A percentile compares a stretch with the other conserved stretches of the same genome.
Evolutionary conservation across 345 rosid genomes (phyloP).

Genomic region (Kandelia obovata): DNA sequence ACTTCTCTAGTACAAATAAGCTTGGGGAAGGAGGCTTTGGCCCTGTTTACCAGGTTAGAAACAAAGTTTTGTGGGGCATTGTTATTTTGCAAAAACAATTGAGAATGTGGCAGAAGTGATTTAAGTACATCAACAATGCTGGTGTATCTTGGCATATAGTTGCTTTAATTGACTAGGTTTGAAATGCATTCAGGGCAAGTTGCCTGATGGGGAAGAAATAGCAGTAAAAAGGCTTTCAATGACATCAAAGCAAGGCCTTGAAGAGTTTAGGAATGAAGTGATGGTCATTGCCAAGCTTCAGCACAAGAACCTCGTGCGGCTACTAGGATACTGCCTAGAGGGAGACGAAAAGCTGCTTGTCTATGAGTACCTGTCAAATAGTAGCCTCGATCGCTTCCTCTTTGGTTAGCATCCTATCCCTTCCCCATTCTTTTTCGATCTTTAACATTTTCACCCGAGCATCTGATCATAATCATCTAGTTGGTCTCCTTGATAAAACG

Average conservation of each 20-base stretch:
- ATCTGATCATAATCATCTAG: too few species aligned
- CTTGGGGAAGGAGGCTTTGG: conserved; percentile 62
- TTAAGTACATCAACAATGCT: not conserved
- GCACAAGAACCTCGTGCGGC: conserved; percentile 52
- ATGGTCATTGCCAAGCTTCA: conserved; percentile 47
- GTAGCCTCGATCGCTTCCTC: conserved; percentile 43
- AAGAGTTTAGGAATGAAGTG: conserved; percentile 55
- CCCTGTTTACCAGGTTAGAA: conserved; percentile 44
- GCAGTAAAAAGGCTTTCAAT: conserved; percentile 53
- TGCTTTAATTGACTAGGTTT: conserved; percentile 8
- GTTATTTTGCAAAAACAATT: too few species aligned
- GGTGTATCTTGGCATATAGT: not conserved
- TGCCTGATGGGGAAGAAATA: conserved; percentile 37
- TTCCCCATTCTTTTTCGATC: not conserved
- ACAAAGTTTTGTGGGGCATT: not conserved
- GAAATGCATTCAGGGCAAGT: conserved; percentile 35
- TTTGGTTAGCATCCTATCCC: conserved; percentile 28
- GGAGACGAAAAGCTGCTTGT: conserved; percentile 44
- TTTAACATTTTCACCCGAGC: not conserved
- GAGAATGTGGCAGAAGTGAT: not conserved
- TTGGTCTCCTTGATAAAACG: too few species aligned
- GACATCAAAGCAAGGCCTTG: conserved; percentile 50
- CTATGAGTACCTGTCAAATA: conserved; percentile 50
- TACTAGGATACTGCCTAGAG: conserved; percentile 48
- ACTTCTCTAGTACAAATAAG: conserved; percentile 42